A percentile compares a stretch with the other conserved stretches of the same genome.
phyloP scores from a whole-genome alignment of 768 basidiomycete species.

The Suillus occidentalis region DNA sequence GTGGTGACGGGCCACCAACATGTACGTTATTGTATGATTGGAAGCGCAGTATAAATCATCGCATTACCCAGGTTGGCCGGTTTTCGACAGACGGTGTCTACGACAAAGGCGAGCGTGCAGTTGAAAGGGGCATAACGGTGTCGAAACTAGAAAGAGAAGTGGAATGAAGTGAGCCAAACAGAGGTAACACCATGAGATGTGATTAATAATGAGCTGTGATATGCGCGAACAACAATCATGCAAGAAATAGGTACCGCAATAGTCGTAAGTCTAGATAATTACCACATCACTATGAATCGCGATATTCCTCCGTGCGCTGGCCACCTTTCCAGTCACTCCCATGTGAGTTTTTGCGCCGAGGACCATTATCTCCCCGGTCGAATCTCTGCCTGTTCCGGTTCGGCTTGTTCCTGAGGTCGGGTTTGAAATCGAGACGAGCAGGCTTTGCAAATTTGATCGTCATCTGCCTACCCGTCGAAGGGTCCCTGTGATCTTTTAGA shows the following conservation, averaged over 20 bases:
- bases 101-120: not conserved
- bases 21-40: not conserved
- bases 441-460: slow-evolving; percentile 21
- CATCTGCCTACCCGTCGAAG: slow-evolving; percentile 6
- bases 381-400: not conserved
- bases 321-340: not conserved
- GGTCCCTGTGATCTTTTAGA: slow-evolving; percentile 31
- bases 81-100: slow-evolving; percentile 34
- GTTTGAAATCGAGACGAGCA: not conserved
- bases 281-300: not conserved
- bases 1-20: not conserved
- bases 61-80: slow-evolving; percentile 37
- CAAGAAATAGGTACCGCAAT: not conserved
- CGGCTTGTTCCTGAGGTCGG: not conserved
- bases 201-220: not conserved
- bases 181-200: not conserved
- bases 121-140: not conserved
- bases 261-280: not conserved
- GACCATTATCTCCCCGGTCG: not conserved
- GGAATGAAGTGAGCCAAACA: too few relatives aligned
- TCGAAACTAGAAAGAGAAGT: not conserved
- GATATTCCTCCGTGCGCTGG: slow-evolving; percentile 2
- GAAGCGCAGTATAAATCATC: slow-evolving; percentile 39
- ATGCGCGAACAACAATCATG: not conserved
- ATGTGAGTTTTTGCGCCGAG: not conserved